These are phyloP conservation scores for Aplosporella prunicola DNA, from an alignment of 2,329 filamentous ascomycete species.

Conservation along the genomic window DNA sequence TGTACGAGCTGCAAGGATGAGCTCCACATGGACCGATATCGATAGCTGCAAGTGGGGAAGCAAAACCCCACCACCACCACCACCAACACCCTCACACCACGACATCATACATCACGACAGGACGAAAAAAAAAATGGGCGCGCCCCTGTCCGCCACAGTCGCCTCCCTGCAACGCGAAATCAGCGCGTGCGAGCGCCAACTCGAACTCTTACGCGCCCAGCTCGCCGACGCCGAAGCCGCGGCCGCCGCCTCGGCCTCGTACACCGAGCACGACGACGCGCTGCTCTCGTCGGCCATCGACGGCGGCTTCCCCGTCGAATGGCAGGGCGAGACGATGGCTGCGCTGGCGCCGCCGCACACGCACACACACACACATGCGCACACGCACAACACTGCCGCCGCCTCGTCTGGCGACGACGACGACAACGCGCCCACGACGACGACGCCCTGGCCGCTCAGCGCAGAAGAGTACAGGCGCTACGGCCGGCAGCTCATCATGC, in stretches of 20 bases:
- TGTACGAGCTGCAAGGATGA: no score
- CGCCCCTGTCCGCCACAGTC: conserved; percentile 14
- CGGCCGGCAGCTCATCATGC: conserved; percentile 82
- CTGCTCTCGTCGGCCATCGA: no score
- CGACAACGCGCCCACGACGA: no score
- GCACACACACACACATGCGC: neutral
- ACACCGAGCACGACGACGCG: no score
- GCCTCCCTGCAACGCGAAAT: conserved; percentile 35
- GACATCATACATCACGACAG: no score
- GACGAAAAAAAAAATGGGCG: no score
- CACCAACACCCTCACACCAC: no score
- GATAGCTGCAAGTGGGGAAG: no score
- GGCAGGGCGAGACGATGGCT: conserved; percentile 33
- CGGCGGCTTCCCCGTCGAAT: conserved; percentile 34
- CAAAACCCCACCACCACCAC: no score
- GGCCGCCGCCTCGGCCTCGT: conserved; percentile 14
- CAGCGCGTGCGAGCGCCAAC: conserved; percentile 31
- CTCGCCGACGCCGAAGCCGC: conserved; percentile 33
- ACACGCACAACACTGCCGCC: neutral
- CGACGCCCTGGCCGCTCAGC: conserved; percentile 68
- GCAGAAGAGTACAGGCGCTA: conserved; percentile 75
- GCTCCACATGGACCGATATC: no score
- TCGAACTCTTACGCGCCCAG: conserved; percentile 31
- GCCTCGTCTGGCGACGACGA: conserved; percentile 15
- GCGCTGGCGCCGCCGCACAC: conserved; percentile 20